Conservation (phyloP, 768 basidiomycete species). For the Sporobolomyces roseus region DNA sequence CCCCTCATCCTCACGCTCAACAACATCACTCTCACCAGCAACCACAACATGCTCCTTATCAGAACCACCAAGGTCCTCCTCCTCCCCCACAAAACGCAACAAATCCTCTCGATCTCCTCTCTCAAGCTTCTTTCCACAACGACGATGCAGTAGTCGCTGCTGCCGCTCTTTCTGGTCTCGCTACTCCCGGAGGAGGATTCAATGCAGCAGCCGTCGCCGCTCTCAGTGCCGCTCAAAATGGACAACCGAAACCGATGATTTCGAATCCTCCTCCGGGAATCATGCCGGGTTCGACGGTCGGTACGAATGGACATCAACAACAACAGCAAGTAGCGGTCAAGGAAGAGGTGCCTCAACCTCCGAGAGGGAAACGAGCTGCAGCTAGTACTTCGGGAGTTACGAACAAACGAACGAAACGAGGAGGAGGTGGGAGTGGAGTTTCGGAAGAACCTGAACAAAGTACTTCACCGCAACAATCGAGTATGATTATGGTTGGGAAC, state of each 20-base stretch:
- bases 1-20: conserved; percentile 5
- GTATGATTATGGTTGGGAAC: not conserved
- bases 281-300: conserved; percentile 18
- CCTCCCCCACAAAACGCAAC: conserved; percentile 9
- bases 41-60: not conserved
- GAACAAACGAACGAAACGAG: conserved; percentile 9
- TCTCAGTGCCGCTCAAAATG: not conserved
- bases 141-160: conserved; percentile 45
- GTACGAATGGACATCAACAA: not conserved
- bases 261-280: not conserved
- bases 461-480: too few species aligned
- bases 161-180: conserved; percentile 41
- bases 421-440: not conserved
- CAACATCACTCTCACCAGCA: too few species aligned
- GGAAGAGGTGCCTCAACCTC: conserved; percentile 1
- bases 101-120: conserved; percentile 45
- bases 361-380: conserved; percentile 11
- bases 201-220: conserved; percentile 20
- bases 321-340: not conserved
- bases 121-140: conserved; percentile 39
- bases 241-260: conserved; percentile 9
- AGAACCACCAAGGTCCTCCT: not conserved
- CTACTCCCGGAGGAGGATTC: conserved; percentile 36
- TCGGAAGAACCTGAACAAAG: conserved; percentile 14
- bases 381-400: not conserved